A percentile compares a stretch with the other conserved stretches of the same genome.
Evolutionary conservation across 2,329 filamentous ascomycete species (phyloP).

Genomic region (Colletotrichum viniferum): DNA sequence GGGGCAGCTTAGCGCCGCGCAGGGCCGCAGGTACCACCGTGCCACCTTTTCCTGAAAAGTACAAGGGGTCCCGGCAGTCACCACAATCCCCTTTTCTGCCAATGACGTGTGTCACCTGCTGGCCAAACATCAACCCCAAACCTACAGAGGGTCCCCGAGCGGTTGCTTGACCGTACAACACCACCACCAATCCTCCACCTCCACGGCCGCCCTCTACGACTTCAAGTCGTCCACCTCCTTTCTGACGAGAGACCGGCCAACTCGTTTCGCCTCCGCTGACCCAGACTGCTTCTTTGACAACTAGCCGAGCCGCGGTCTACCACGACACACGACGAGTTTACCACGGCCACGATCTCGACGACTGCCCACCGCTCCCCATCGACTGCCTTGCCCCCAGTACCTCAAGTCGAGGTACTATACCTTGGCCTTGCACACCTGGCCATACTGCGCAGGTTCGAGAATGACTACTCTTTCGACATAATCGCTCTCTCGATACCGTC

Average conservation of each 20-base stretch:
- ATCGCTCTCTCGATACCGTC: neutral
- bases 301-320: neutral
- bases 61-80: constrained; percentile 22
- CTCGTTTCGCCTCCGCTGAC: neutral
- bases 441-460: constrained; percentile 18
- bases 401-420: neutral
- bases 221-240: neutral
- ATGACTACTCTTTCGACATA: constrained; percentile 15
- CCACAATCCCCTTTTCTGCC: constrained; percentile 22
- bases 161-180: constrained; percentile 20
- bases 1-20: constrained; percentile 18
- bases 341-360: neutral
- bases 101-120: constrained; percentile 23
- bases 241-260: neutral
- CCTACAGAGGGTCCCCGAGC: constrained; percentile 21
- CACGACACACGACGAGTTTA: neutral
- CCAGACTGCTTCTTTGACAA: neutral
- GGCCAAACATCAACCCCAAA: constrained; percentile 21
- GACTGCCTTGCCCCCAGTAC: neutral
- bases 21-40: constrained; percentile 20
- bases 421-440: neutral
- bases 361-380: neutral
- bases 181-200: neutral
- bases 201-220: neutral
- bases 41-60: constrained; percentile 16